Evolutionary conservation across 129 eudicot genomes (phyloP).

Genomic region (Heracleum sosnowskyi): DNA sequence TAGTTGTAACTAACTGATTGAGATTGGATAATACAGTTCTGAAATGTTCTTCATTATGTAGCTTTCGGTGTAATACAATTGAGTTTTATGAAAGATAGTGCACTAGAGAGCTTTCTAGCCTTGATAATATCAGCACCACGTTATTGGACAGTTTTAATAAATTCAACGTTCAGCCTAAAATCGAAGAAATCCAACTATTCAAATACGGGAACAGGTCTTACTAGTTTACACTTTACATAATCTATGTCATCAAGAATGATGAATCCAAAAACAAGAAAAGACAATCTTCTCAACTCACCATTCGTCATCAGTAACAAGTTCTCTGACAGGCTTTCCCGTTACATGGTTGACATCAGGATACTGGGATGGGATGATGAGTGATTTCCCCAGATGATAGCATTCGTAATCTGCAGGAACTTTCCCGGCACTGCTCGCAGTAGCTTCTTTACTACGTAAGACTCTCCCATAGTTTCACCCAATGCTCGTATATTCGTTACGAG

Average conservation of each 20-base stretch:
- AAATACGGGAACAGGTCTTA: not conserved
- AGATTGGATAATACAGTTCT: too few species aligned
- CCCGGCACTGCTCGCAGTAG: too few species aligned
- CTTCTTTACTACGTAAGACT: too few species aligned
- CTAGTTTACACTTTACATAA: not conserved
- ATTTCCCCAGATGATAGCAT: constrained; percentile 97
- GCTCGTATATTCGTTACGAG: too few species aligned
- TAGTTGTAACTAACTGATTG: too few species aligned
- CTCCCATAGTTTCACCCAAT: too few species aligned
- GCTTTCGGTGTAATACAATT: too few species aligned
- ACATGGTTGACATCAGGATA: constrained; percentile 99
- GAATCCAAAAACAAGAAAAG: not conserved
- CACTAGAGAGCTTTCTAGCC: constrained; percentile 98
- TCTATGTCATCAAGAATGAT: not conserved
- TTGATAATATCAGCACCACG: constrained; percentile 99
- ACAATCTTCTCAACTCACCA: constrained; percentile 36
- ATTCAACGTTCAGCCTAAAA: constrained; percentile 77
- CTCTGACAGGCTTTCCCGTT: constrained; percentile 74
- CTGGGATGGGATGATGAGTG: constrained; percentile 98
- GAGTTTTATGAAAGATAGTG: too few species aligned
- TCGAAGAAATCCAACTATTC: not conserved
- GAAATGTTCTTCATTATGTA: too few species aligned
- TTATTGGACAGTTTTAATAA: constrained; percentile 83
- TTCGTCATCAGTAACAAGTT: constrained; percentile 72
- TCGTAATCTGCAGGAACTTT: too few species aligned